These are phyloP conservation scores for Collariella sp. DNA, from an alignment of 495 filamentous ascomycete species.

Conservation along the genomic window DNA sequence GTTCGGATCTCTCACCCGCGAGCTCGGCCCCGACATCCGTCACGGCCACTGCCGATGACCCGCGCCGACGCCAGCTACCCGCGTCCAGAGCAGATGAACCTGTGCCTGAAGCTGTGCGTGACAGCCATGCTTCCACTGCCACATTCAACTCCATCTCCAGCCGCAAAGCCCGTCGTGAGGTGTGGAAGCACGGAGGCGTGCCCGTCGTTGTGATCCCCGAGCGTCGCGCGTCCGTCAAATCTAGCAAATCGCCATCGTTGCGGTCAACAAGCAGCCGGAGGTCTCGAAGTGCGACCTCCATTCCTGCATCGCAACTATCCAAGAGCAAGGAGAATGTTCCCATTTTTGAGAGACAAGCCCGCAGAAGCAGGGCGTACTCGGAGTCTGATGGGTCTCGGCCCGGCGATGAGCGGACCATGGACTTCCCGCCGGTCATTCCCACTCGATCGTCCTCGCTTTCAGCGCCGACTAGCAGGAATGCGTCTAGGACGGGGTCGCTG, in stretches of 20 bases:
- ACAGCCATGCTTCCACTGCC: slow-evolving; percentile 51
- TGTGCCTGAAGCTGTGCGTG: slow-evolving; percentile 42
- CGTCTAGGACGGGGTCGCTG: slow-evolving; percentile 55
- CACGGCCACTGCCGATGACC: slow-evolving; percentile 20
- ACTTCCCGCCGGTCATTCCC: slow-evolving; percentile 53
- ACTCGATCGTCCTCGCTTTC: slow-evolving; percentile 58
- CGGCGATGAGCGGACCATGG: slow-evolving; percentile 45
- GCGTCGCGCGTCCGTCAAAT: slow-evolving; percentile 55
- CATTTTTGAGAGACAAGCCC: slow-evolving; percentile 26
- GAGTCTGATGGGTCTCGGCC: slow-evolving; percentile 39
- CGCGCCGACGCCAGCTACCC: slow-evolving; percentile 17
- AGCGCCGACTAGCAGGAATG: slow-evolving; percentile 60
- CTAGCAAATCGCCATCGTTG: slow-evolving; percentile 41
- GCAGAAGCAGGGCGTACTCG: slow-evolving; percentile 37
- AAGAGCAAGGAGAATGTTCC: slow-evolving; percentile 28
- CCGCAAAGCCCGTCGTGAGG: slow-evolving; percentile 46
- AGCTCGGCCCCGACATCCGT: slow-evolving; percentile 34
- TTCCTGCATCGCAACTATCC: slow-evolving; percentile 25
- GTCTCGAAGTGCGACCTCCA: slow-evolving; percentile 39
- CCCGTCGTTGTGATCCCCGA: slow-evolving; percentile 68
- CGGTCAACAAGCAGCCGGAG: slow-evolving; percentile 46
- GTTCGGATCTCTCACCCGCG: slow-evolving; percentile 47
- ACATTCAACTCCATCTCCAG: slow-evolving; percentile 49
- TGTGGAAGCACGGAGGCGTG: slow-evolving; percentile 47
- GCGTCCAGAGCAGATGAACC: slow-evolving; percentile 25